Conservation (phyloP, 164 flowering plant species). For the Akebia trifoliata region DNA sequence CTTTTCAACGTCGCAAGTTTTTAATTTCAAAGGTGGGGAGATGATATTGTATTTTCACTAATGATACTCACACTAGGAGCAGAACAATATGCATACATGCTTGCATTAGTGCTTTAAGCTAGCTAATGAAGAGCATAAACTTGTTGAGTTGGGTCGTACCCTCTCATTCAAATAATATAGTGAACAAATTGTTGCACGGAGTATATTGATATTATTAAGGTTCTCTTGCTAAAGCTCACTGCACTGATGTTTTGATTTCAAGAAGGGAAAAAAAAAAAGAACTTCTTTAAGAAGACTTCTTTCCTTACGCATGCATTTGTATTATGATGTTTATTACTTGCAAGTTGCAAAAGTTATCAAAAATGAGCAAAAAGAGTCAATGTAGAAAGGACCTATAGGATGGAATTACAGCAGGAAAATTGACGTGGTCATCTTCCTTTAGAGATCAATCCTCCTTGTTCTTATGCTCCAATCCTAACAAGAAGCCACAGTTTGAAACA, state of each 20-base stretch:
- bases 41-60: background rate
- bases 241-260: background rate
- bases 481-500: no score
- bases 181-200: background rate
- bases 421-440: no score
- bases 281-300: background rate
- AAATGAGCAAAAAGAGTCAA: background rate
- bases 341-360: no score
- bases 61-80: background rate
- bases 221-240: background rate
- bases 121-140: background rate
- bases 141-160: background rate
- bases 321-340: background rate
- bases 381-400: background rate
- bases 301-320: background rate
- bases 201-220: no score
- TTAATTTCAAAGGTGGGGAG: constrained; percentile 56
- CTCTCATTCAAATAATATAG: background rate
- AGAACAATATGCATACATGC: background rate
- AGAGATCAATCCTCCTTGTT: no score
- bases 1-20: constrained; percentile 71
- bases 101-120: background rate
- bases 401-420: no score
- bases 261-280: background rate
- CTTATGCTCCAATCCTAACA: no score